Evolutionary conservation across 2,329 filamentous ascomycete species (phyloP), one percentile per base, ranked within the genome.

Genomic region (Xylariaceae sp.): DNA sequence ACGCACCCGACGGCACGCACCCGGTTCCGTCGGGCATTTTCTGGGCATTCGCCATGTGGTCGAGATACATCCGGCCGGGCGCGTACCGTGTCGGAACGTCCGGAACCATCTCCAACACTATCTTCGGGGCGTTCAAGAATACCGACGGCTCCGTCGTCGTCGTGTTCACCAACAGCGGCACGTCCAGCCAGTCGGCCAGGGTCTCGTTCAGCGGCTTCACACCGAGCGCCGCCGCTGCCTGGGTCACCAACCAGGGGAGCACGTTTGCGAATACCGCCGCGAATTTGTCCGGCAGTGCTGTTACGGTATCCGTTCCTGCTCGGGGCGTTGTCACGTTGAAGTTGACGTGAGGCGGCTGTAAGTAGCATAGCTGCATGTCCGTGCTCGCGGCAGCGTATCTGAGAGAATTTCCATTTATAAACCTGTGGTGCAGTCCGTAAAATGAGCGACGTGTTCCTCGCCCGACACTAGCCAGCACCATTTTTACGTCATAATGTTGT

Each of bases 111-210:
- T 43, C 41, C 13, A 12, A 43, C 21, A 43, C 41, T 13, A 43
- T 43, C 5, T 29, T 30, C 13, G 59, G 59, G 0, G 54, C 59
- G 1, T 65, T 65, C 36, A 30, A 40, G 29, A 65, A 65, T 21
- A n/a, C 45, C 4, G 62, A 65, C 10, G 59, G 59, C 0, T 57
- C 57, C 3, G 51, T 63, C 8, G 59, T 56, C 6, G 59, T 56
- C 6, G 53, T 63, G 12, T 58, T 65, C 12, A 58, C 61, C 29
- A 63, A 62, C 12, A 54, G 56, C n/a, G 61, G 60, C 3, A 29
- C 49, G 5, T 41, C 49, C 18, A 44, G 47, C 18, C 55, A 58
- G 57, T 53, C 54, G 21, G 53, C 47, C 30, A 40, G 30, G 16
- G 41, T 58, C 9, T 54, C 59, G 3, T 55, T 60, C 12, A 41